Evolutionary conservation across 257 asterid species (phyloP).

Genomic region (Anisodus tanguticus): DNA sequence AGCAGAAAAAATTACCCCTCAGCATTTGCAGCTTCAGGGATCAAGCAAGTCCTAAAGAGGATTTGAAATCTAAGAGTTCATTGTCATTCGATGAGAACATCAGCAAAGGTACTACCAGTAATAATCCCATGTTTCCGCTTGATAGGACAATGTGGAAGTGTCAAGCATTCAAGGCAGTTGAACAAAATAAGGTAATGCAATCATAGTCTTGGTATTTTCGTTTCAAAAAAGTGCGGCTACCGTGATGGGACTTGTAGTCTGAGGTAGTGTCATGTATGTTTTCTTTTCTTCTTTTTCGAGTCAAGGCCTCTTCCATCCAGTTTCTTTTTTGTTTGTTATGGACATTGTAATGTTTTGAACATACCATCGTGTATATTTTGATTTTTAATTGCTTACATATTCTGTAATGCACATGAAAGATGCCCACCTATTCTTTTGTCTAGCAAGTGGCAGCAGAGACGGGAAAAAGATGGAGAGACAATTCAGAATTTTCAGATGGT

Average conservation of each 20-base stretch:
- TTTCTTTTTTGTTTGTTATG: conserved; percentile 43
- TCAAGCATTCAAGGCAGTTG: conserved; percentile 71
- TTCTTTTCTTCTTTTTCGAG: conserved; percentile 44
- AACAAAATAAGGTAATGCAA: conserved; percentile 79
- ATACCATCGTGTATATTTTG: conserved; percentile 54
- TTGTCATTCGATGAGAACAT: conserved; percentile 36
- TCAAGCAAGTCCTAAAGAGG: conserved; percentile 63
- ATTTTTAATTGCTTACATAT: conserved; percentile 55
- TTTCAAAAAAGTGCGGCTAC: conserved; percentile 50
- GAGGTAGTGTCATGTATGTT: conserved; percentile 44
- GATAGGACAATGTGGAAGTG: conserved; percentile 83
- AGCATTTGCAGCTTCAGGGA: conserved; percentile 84
- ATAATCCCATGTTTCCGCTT: conserved; percentile 51
- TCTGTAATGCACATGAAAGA: conserved; percentile 41
- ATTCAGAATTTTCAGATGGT: neutral
- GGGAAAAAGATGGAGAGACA: conserved; percentile 15
- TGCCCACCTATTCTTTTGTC: conserved; percentile 16
- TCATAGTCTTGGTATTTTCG: conserved; percentile 56
- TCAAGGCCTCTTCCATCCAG: conserved; percentile 33
- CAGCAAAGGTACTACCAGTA: conserved; percentile 31
- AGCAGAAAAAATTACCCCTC: conserved; percentile 81
- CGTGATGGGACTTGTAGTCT: conserved; percentile 46
- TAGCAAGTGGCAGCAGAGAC: conserved; percentile 22
- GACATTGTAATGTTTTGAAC: conserved; percentile 54
- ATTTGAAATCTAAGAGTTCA: conserved; percentile 44